Base-by-base conservation (phyloP, 768 basidiomycete species). In the Cyclocybe cylindracea region DNA sequence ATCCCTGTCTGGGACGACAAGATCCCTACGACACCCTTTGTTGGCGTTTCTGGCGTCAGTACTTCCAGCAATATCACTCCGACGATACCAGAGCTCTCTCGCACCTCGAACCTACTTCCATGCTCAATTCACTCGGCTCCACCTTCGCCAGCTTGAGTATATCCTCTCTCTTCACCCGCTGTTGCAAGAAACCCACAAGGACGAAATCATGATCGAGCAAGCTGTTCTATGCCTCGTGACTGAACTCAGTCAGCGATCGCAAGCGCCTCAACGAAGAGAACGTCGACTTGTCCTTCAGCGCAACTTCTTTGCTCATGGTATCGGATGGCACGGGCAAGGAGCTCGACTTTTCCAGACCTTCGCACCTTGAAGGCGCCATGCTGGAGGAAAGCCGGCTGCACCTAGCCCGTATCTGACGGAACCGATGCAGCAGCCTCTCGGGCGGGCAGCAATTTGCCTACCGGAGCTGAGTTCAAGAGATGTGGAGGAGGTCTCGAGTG, bases 41-140 rank as follows among this genome's bases (percentile, higher is more conserved):
- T 0, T 92, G 94, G 62, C 83, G 82, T 2, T 94, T 95, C 77
- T 97, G 94, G 94, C 76, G 84, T 2, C 86, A 90, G 56, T 94
- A 92, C 67, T 79, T 96, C 38, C 80, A 82, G 44, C 89, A 95
- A 59, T 98, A 98, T 69, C 95, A 97, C 59, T 80, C 86, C 0
- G 94, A 95, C 67, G 91, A 94, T 54, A 89, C 85, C 0, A 72
- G 73, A 16, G 66, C 79, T 1, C 70, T 95, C 39, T 94, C 92
- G 0, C 86, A 87, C 54, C 73, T 95, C 49, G 97, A 98, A 68
- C 77, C 97, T 31, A 91, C 89, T 0, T 91, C 91, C 9, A 94
- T 98, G 91, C 86, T 99, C 39, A 97, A 98, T 71, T 96, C 95
- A 1, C 85, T 99, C 34, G 94, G 94, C 4, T 97, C 94, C 4